Percentiles rank a stretch among this genome's conserved stretches.
These are phyloP conservation scores for Psilocybe mexicana DNA, from an alignment of 1,284 basidiomycete genomes.

Conservation along the genomic window DNA sequence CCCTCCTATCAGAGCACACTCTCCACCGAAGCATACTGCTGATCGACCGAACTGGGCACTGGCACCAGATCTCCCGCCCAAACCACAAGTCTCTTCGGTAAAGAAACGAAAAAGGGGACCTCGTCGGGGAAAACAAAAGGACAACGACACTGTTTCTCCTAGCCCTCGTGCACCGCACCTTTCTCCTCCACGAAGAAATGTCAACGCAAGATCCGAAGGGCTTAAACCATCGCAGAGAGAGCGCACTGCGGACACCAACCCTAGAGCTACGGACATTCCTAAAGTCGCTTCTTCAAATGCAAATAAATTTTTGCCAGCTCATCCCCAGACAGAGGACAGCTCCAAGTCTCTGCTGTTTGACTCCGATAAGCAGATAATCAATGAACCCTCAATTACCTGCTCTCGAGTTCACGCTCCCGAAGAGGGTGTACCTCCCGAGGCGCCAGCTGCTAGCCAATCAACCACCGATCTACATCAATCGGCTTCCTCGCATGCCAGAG, in stretches of 20 bases:
- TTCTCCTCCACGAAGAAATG: not conserved
- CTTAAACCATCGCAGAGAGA: not conserved
- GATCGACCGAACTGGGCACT: slow-evolving; percentile 36
- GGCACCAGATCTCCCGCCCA: slow-evolving; percentile 24
- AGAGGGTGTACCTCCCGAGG: no score
- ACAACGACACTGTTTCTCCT: not conserved
- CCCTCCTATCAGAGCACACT: not conserved
- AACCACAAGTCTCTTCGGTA: not conserved
- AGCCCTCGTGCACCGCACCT: not conserved
- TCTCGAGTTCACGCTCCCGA: no score
- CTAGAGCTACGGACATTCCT: not conserved
- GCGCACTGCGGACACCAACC: not conserved
- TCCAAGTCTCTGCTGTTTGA: no score
- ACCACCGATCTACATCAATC: no score
- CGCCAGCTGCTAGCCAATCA: no score
- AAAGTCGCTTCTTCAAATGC: not conserved
- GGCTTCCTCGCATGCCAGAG: no score
- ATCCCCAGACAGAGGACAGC: no score
- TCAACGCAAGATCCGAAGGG: not conserved
- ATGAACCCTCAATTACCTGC: no score
- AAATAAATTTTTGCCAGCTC: not conserved
- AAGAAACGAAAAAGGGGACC: slow-evolving; percentile 8
- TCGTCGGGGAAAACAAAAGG: slow-evolving; percentile 9
- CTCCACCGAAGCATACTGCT: slow-evolving; percentile 25
- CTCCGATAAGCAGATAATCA: no score